A percentile compares a stretch with the other conserved stretches of the same genome.
Evolutionary conservation across 2,329 filamentous ascomycete species (phyloP).

Genomic region (Trichoderma koningiopsis): DNA sequence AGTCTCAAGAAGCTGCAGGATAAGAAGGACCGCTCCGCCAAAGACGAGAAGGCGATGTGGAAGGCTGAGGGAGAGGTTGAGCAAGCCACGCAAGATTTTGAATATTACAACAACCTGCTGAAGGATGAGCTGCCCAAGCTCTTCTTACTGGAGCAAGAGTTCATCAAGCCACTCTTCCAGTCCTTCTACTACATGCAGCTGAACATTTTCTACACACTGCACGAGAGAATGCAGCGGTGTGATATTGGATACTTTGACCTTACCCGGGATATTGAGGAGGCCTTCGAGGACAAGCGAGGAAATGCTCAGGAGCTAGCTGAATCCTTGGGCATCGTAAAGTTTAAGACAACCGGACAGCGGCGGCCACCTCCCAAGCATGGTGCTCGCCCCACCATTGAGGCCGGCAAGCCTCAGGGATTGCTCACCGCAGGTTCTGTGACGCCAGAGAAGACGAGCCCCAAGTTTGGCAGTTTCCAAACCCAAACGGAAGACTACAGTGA

Average conservation of each 20-base stretch:
- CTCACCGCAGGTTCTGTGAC: constrained; percentile 50
- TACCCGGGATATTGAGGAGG: constrained; percentile 85
- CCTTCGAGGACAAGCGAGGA: constrained; percentile 85
- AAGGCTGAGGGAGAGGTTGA: constrained; percentile 93
- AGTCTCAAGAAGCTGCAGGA: constrained; percentile 92
- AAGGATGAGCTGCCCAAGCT: constrained; percentile 95
- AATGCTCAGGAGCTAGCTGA: constrained; percentile 86
- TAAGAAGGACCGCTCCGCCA: constrained; percentile 93
- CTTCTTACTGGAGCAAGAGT: constrained; percentile 86
- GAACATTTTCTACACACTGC: constrained; percentile 97
- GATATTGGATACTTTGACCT: constrained; percentile 98
- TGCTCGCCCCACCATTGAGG: constrained; percentile 56
- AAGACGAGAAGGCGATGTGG: constrained; percentile 97
- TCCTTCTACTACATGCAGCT: constrained; percentile 99
- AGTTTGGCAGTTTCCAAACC: constrained; percentile 39
- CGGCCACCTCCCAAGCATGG: constrained; percentile 60
- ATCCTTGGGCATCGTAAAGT: constrained; percentile 80
- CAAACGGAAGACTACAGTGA: constrained; percentile 48
- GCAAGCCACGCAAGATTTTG: constrained; percentile 89
- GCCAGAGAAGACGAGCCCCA: constrained; percentile 39
- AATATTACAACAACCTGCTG: constrained; percentile 96
- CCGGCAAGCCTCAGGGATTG: constrained; percentile 51
- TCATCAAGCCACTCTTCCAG: constrained; percentile 96
- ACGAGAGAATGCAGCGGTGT: constrained; percentile 96
- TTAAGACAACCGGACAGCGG: constrained; percentile 80